Evolutionary conservation across 164 flowering plant species (phyloP), one percentile per base, ranked within the genome.

Genomic region (Berberis vulgaris): DNA sequence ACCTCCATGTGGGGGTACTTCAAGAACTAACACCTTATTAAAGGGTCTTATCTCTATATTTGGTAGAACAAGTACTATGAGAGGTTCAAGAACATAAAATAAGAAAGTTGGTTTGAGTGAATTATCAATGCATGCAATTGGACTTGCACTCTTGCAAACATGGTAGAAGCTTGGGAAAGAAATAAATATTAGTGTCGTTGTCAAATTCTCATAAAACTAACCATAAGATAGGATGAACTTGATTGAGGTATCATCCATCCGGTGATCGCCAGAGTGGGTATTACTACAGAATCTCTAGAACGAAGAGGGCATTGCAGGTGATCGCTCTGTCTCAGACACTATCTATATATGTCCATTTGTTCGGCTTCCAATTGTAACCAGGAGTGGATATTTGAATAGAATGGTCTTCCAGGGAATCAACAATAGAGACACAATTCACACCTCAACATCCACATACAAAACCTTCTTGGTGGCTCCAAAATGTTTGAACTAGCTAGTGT

Each of bases 301-400:
- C 76, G 74, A 71, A 74, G 66, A 69, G 56, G 71, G 61, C 54
- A 67, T 1, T 26, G 57, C 68, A 72, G 81, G 85, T 82, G 67
- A 44, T 49, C 40, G 38, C 56, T 54, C n/a, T 50, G 3, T n/a
- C 44, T 2, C 3, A 45, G 26, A 26, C 26, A 26, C 26, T 40
- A 2, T 6, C 2, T 3, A 39, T 12, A 38, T 60, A 40, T 7
- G 0, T 67, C 53, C 46, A 45, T 59, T n/a, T 65, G 12, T 66
- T 57, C 73, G 77, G 82, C 79, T 82, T n/a, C 71, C 80, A 1
- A 62, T 82, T 77, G 74, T 75, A 12, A 69, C 82, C 52, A 76
- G 69, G 75, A 78, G 83, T 70, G 75, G 52, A 38, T 77, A 73
- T 60, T 45, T 80, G 54, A 82, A 68, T 61, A 78, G 81, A 54